A percentile compares a stretch with the other conserved stretches of the same genome.
phyloP scores from a whole-genome alignment of 83 land plant species.

The Thuja plicata region DNA sequence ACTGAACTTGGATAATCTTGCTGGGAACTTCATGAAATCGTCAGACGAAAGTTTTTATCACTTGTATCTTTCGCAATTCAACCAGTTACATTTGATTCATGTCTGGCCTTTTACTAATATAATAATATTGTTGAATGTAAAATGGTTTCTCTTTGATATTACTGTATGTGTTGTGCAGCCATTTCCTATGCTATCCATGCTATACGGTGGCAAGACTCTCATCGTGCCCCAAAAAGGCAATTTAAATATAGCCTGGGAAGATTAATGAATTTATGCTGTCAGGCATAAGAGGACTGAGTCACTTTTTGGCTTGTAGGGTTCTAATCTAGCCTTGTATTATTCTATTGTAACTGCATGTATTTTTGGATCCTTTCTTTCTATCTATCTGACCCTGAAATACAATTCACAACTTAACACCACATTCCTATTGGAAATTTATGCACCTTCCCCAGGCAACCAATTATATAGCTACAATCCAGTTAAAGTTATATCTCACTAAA shows the following conservation, averaged over 20 bases:
- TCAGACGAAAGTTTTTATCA: not conserved
- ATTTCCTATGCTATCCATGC: not conserved
- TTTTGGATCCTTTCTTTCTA: not conserved
- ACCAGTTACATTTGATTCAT: not conserved
- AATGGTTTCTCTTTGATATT: no score
- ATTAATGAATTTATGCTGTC: not conserved
- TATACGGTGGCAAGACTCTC: not conserved
- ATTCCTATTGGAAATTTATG: not conserved
- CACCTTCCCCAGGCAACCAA: not conserved
- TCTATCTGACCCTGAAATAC: not conserved
- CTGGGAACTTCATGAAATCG: not conserved
- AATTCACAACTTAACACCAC: not conserved
- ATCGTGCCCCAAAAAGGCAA: not conserved
- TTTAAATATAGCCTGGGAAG: not conserved
- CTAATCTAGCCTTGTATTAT: no score
- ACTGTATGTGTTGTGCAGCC: not conserved
- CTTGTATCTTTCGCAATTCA: not conserved
- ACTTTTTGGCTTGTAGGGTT: not conserved
- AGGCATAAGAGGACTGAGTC: not conserved
- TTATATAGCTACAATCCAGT: not conserved
- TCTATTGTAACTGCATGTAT: not conserved
- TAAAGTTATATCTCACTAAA: constrained; percentile 4
- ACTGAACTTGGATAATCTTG: not conserved
- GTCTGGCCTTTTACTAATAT: no score
- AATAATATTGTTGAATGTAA: not conserved